phyloP scores from a whole-genome alignment of 1,284 basidiomycete species.

The Ustilago cynodontis region DNA sequence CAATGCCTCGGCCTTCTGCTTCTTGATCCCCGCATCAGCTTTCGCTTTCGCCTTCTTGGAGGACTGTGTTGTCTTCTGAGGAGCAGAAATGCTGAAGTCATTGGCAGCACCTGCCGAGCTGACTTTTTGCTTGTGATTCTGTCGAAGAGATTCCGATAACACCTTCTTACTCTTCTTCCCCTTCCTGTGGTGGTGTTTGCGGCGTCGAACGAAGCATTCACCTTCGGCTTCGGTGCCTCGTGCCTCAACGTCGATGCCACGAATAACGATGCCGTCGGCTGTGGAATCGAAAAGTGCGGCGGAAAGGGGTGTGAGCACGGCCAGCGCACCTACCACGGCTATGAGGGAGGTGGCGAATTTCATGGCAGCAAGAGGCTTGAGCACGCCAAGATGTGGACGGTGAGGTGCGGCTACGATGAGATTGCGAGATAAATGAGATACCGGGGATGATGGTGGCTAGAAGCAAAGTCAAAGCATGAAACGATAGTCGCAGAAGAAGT shows the following conservation, averaged over 20 bases:
- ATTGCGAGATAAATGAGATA: neutral
- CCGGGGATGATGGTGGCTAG: neutral
- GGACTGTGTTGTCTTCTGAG: neutral
- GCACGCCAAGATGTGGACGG: neutral
- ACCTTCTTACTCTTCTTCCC: slow-evolving; percentile 18
- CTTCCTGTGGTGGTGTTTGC: slow-evolving; percentile 32
- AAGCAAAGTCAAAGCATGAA: neutral
- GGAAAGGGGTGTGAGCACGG: slow-evolving; percentile 24
- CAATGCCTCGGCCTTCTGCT: neutral
- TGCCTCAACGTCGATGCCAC: neutral
- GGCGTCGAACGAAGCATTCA: neutral
- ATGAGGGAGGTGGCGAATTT: slow-evolving; percentile 16
- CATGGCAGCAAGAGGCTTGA: slow-evolving; percentile 10
- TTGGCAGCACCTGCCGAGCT: slow-evolving; percentile 9
- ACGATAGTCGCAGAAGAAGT: neutral
- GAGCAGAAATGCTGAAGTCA: neutral
- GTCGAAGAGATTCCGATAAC: neutral
- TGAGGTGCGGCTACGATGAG: neutral
- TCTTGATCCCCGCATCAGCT: neutral
- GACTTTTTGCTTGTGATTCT: slow-evolving; percentile 7
- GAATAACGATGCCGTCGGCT: neutral
- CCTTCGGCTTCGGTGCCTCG: neutral
- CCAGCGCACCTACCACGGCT: slow-evolving; percentile 24
- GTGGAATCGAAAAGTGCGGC: neutral
- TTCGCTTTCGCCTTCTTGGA: neutral